Base-by-base conservation (phyloP, 306 rosid species). In the Cicer chorassanicum region DNA sequence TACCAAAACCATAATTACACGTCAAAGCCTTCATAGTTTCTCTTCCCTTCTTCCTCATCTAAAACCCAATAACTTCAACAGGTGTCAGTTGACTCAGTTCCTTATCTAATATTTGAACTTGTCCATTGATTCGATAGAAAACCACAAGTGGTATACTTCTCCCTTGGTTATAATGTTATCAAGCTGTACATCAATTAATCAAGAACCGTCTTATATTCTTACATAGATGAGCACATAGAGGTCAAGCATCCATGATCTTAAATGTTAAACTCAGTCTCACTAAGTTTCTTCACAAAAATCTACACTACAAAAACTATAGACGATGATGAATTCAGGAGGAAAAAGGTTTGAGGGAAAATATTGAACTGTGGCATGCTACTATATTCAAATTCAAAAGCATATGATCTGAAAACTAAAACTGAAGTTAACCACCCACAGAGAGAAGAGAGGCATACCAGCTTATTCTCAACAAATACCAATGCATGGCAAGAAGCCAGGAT, bases 401-500 rank as follows among this genome's bases (percentile, higher is more conserved):
- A 41, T 39, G 49, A 60, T 48, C n/a, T 24, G 7, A 59, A 66
- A 56, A 8, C 57, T 4, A 67, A 68, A 65, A 59, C 65, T 48
- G 57, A 68, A 19, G 63, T 39, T 59, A 57, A 74, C 57, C 70
- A 46, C 57, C 43, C 39, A 16, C 19, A 65, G 55, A 36, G 34
- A 75, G 34, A 65, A 57, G 53, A 48, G 65, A 43, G 62, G 49
- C 86, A 65, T 95, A 95, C 98, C 96, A 91, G 92, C 84, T 88
- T 93, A 84, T 95, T 95, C 83, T 95, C 99, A 68, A 95, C 99
- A 82, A 92, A 92, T 57, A 95, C 99, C 84, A 95, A 80, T 2
- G 99, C 97, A 86, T 95, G 99, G 79, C 99, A 95, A 83, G 99
- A 95, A 66, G 99, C 98, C 75, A 95, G 83, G 72, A 95, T 95